Conservation (phyloP, 495 filamentous ascomycete species). For the Cryomyces minteri region DNA sequence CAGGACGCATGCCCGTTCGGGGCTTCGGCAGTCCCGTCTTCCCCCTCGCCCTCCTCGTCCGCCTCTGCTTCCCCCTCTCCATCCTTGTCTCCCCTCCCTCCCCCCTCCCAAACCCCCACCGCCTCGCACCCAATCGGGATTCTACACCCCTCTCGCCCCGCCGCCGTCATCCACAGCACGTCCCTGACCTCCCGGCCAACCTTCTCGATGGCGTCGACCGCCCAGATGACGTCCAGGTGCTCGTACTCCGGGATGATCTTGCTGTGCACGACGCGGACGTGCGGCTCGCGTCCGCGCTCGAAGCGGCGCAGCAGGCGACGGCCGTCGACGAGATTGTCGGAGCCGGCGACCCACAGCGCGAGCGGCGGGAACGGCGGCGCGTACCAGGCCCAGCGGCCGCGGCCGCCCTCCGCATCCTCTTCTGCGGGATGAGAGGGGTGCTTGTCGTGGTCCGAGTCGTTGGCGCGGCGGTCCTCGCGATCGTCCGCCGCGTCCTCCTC, state of each 20-base stretch:
- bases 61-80: no score
- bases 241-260: conserved; percentile 84
- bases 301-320: conserved; percentile 53
- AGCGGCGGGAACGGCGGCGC: conserved; percentile 63
- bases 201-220: conserved; percentile 72
- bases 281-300: conserved; percentile 59
- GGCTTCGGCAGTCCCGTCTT: no score
- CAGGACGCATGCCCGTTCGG: no score
- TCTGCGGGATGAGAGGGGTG: conserved; percentile 1
- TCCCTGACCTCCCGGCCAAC: conserved; percentile 68
- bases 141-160: conserved; percentile 36
- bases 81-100: no score
- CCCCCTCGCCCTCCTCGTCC: no score
- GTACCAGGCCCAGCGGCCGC: conserved; percentile 50
- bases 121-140: conserved; percentile 45
- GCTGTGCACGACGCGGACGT: conserved; percentile 60
- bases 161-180: conserved; percentile 61
- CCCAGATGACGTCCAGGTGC: conserved; percentile 93
- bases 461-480: conserved; percentile 10
- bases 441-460: conserved; percentile 5
- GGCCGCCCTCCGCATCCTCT: conserved; percentile 7
- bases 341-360: conserved; percentile 74
- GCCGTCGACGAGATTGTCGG: conserved; percentile 74
- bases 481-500: conserved; percentile 31
- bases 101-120: not conserved